Evolutionary conservation across 108 stramenopile genomes (phyloP).

Genomic region (Nitzschia inconspicua): DNA sequence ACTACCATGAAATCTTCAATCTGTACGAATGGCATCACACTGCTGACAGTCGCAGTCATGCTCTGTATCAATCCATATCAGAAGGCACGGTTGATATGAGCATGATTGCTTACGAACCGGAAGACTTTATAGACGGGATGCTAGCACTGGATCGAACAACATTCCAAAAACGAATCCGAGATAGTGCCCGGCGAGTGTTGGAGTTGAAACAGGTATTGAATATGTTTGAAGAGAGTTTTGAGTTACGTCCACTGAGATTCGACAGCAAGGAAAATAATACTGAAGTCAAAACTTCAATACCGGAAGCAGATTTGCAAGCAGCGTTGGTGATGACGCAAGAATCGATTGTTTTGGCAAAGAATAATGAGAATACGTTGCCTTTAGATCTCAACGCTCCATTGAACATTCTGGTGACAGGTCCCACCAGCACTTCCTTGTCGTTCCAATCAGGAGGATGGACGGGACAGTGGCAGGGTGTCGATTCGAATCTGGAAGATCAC

Average conservation of each 20-base stretch:
- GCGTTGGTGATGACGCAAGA: constrained; percentile 61
- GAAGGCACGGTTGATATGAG: constrained; percentile 84
- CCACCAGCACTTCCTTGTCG: constrained; percentile 52
- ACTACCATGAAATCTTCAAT: constrained; percentile 82
- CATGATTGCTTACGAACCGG: constrained; percentile 53
- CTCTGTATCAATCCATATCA: constrained; percentile 44
- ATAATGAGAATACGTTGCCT: constrained; percentile 41
- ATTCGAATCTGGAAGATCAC: constrained; percentile 22
- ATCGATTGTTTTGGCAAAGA: constrained; percentile 63
- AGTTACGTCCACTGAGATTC: neutral
- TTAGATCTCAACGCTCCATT: constrained; percentile 6
- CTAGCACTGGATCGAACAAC: constrained; percentile 7
- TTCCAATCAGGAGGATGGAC: constrained; percentile 79
- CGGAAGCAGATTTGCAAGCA: constrained; percentile 28
- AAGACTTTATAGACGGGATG: constrained; percentile 37
- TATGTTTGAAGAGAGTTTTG: constrained; percentile 61
- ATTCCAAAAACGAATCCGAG: constrained; percentile 30
- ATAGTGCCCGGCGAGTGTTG: constrained; percentile 54
- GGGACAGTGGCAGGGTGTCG: constrained; percentile 78
- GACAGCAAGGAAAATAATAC: constrained; percentile 22
- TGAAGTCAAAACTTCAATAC: neutral
- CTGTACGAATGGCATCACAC: constrained; percentile 58
- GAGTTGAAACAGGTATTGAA: constrained; percentile 64
- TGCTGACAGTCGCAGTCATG: constrained; percentile 26
- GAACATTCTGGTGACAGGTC: constrained; percentile 74